Percentiles rank a stretch among this genome's conserved stretches.
Conservation (phyloP, 2,329 filamentous ascomycete genomes). For the Beauveria varroae region DNA sequence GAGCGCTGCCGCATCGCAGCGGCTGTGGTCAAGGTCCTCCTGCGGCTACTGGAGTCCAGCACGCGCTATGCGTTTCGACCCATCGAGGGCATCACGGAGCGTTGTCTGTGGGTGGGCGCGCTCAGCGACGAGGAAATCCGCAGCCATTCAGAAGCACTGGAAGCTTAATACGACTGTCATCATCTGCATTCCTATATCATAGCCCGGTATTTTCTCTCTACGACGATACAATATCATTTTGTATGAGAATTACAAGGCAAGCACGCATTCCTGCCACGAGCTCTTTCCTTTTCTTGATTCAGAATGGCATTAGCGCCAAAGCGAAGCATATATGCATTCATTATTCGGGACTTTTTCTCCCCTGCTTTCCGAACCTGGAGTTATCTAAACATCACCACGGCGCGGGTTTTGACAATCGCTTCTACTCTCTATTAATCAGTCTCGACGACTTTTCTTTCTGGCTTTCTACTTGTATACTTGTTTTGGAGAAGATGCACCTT, state of each 20-base stretch:
- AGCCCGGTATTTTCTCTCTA: background rate
- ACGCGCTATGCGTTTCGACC: constrained; percentile 66
- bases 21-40: constrained; percentile 68
- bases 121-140: constrained; percentile 69
- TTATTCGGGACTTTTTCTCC: background rate
- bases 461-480: background rate
- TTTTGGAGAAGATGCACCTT: background rate
- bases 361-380: background rate
- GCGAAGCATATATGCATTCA: background rate
- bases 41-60: constrained; percentile 73
- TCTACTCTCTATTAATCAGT: background rate
- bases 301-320: background rate
- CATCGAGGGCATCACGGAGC: constrained; percentile 68
- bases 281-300: background rate
- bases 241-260: too few species aligned
- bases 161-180: constrained; percentile 22
- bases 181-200: background rate
- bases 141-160: constrained; percentile 41
- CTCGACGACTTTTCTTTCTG: background rate
- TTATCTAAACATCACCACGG: background rate
- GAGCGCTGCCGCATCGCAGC: constrained; percentile 72
- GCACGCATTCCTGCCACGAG: too few species aligned
- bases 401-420: background rate
- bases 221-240: too few species aligned
- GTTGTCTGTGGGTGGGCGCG: constrained; percentile 80